Evolutionary conservation across 768 basidiomycete genomes (phyloP).

Genomic region (Tephrocybe sp.): DNA sequence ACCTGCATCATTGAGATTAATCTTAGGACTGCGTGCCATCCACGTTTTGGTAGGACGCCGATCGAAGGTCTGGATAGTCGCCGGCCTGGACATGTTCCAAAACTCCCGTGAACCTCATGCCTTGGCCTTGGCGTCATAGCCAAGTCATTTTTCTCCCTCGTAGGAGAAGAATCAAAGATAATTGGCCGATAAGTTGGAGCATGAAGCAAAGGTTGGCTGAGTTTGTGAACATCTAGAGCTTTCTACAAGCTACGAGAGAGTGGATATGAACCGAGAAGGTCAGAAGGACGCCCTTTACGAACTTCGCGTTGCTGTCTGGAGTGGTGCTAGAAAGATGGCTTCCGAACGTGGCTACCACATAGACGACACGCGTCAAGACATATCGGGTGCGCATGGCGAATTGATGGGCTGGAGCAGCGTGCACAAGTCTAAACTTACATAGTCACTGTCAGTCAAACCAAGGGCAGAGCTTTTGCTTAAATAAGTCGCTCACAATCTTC

Average conservation of each 20-base stretch:
- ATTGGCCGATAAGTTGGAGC: not conserved
- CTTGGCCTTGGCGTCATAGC: not conserved
- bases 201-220: not conserved
- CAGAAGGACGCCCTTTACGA: not conserved
- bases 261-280: not conserved
- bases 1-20: not conserved
- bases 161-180: not conserved
- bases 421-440: not conserved
- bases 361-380: not conserved
- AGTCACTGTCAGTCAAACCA: too few relatives aligned
- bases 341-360: not conserved
- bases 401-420: not conserved
- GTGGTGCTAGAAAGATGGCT: not conserved
- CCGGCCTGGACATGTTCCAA: not conserved
- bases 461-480: too few relatives aligned
- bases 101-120: not conserved
- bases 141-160: not conserved
- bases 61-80: not conserved
- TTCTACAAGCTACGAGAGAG: not conserved
- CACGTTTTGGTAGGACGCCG: not conserved
- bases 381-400: not conserved
- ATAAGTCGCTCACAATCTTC: too few relatives aligned
- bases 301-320: not conserved
- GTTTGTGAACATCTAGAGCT: not conserved
- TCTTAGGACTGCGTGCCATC: not conserved